These are phyloP conservation scores for Rauvolfia tetraphylla DNA, from an alignment of 257 asterid genomes.

Conservation along the genomic window DNA sequence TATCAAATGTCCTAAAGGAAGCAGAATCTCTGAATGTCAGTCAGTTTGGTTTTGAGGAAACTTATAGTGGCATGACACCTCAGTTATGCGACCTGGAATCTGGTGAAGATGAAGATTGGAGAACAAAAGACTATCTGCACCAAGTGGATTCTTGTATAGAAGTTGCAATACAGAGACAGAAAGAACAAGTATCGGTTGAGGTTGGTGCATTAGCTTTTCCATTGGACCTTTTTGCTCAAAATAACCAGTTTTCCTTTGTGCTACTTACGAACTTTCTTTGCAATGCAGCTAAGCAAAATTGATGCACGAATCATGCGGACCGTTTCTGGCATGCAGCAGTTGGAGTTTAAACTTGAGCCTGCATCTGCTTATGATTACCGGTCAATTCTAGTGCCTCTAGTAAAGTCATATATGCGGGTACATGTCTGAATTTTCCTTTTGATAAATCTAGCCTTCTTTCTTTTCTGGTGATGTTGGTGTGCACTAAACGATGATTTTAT, in stretches of 20 bases:
- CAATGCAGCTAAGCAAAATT: conserved; percentile 82
- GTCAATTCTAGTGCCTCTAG: conserved; percentile 62
- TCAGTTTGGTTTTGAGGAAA: conserved; percentile 81
- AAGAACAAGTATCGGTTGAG: conserved; percentile 86
- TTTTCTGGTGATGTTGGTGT: conserved; percentile 14
- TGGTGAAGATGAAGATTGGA: conserved; percentile 81
- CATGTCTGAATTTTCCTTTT: conserved; percentile 23
- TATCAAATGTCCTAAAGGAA: conserved; percentile 81
- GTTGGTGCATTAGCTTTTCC: conserved; percentile 37
- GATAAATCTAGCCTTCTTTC: not conserved
- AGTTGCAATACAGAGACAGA: conserved; percentile 88
- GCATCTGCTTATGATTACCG: conserved; percentile 67
- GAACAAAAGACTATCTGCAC: conserved; percentile 65
- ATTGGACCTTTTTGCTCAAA: conserved; percentile 10
- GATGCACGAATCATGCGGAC: conserved; percentile 77
- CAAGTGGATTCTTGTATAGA: conserved; percentile 87
- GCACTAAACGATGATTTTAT: conserved; percentile 16
- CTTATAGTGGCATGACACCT: conserved; percentile 57
- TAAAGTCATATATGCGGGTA: conserved; percentile 85
- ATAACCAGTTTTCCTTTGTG: conserved; percentile 8
- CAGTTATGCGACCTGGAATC: conserved; percentile 74
- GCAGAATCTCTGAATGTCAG: conserved; percentile 71
- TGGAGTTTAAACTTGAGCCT: conserved; percentile 65
- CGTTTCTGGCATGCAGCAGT: conserved; percentile 66
- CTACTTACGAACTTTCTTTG: conserved; percentile 26